phyloP scores from a whole-genome alignment of 441 rosid genomes.

The Jatropha multifida region DNA sequence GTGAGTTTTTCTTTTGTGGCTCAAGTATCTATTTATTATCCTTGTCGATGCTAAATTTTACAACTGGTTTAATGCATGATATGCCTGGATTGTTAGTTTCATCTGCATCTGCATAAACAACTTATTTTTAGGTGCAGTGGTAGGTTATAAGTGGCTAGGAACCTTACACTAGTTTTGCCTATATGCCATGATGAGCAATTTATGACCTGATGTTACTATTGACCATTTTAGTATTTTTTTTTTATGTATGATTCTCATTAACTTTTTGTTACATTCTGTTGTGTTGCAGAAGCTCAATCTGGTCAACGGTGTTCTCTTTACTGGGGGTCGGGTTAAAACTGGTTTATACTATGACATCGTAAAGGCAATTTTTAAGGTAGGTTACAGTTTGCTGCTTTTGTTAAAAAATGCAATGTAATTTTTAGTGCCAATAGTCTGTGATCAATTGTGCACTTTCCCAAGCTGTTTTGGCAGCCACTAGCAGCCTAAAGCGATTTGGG shows the following conservation, averaged over 20 bases:
- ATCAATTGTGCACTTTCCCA: not conserved
- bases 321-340: slow-evolving; percentile 85
- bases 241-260: slow-evolving; percentile 12
- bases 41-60: not conserved
- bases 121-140: not conserved
- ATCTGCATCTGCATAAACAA: not conserved
- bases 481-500: slow-evolving; percentile 6
- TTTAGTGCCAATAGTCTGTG: not conserved
- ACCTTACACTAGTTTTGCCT: not conserved
- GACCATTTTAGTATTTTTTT: not conserved
- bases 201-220: not conserved
- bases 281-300: slow-evolving; percentile 70
- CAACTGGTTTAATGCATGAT: not conserved
- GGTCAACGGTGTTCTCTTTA: slow-evolving; percentile 80
- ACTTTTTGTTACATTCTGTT: not conserved
- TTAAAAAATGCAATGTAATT: not conserved
- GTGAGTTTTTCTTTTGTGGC: not conserved
- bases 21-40: not conserved
- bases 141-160: not conserved
- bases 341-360: slow-evolving; percentile 67
- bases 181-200: not conserved
- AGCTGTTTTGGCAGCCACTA: slow-evolving; percentile 10
- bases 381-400: not conserved
- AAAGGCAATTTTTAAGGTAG: slow-evolving; percentile 57
- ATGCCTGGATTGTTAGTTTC: not conserved